A percentile compares a stretch with the other conserved stretches of the same genome.
Evolutionary conservation across 192 early-diverging fungal species (phyloP).

Genomic region (Funneliformis mosseae): DNA sequence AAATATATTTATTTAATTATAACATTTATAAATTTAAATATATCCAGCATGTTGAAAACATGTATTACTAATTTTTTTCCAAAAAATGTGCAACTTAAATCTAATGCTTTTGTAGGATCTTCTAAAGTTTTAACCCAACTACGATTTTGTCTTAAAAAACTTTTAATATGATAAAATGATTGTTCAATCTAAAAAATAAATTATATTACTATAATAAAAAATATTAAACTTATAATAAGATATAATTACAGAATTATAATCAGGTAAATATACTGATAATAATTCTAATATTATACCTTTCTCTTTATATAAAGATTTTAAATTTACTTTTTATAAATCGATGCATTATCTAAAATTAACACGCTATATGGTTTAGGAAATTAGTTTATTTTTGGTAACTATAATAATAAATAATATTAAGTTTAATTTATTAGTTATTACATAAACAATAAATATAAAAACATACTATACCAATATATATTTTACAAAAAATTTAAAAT

Average conservation of each 20-base stretch:
- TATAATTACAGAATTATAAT: neutral
- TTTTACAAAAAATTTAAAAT: too few relatives aligned
- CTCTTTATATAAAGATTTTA: too few relatives aligned
- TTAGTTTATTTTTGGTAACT: neutral
- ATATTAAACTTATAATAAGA: neutral
- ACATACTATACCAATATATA: too few relatives aligned
- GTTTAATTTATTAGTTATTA: too few relatives aligned
- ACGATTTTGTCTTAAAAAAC: neutral
- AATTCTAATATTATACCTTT: neutral
- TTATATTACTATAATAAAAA: neutral
- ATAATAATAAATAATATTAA: neutral
- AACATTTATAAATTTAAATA: neutral
- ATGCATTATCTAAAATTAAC: too few relatives aligned
- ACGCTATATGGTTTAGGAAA: neutral
- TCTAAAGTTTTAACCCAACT: neutral
- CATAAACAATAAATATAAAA: too few relatives aligned
- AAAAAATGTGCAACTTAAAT: neutral
- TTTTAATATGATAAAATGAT: neutral
- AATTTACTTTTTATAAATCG: too few relatives aligned
- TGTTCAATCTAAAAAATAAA: constrained; percentile 1
- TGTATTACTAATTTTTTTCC: neutral
- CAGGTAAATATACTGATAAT: neutral
- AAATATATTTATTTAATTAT: neutral
- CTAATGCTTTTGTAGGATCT: neutral
- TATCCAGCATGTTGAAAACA: neutral